Conservation (phyloP, 139 green algal genomes). For the Chlorella sp. region DNA sequence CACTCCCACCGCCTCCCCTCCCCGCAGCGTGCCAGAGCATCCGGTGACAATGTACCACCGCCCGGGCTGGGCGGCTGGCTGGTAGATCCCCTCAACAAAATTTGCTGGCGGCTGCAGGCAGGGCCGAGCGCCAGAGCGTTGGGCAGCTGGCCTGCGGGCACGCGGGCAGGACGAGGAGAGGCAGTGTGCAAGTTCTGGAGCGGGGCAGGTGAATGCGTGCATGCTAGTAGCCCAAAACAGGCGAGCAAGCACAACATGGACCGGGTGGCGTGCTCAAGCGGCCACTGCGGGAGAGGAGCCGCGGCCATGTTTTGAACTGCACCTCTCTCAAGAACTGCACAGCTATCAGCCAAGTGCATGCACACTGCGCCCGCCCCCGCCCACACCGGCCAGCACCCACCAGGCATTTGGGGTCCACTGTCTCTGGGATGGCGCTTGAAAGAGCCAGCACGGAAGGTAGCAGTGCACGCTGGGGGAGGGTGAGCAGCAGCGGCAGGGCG, state of each 20-base stretch:
- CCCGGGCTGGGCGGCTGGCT: not conserved
- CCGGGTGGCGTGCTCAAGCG: too few relatives aligned
- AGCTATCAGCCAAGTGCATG: too few relatives aligned
- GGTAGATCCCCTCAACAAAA: conserved; percentile 41
- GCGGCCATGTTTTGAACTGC: too few relatives aligned
- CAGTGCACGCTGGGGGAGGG: conserved; percentile 22
- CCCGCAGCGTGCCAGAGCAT: conserved; percentile 21
- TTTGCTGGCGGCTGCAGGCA: not conserved
- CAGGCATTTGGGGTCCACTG: not conserved
- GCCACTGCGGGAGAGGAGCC: too few relatives aligned
- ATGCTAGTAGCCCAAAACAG: too few relatives aligned
- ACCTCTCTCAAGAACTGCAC: too few relatives aligned
- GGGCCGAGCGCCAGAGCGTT: conserved; percentile 9
- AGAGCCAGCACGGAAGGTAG: conserved; percentile 29
- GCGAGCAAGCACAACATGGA: too few relatives aligned
- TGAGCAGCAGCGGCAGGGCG: conserved; percentile 28
- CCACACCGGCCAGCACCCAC: not conserved
- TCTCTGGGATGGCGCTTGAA: conserved; percentile 38
- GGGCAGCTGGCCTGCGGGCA: conserved; percentile 32
- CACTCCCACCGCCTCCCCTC: conserved; percentile 45
- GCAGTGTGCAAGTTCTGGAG: not conserved
- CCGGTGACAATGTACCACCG: conserved; percentile 41
- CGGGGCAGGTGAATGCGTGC: not conserved
- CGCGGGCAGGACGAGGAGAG: not conserved
- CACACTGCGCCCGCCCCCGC: too few relatives aligned